Evolutionary conservation across 257 asterid species (phyloP), one percentile per base, ranked within the genome.

Genomic region (Avicennia marina): DNA sequence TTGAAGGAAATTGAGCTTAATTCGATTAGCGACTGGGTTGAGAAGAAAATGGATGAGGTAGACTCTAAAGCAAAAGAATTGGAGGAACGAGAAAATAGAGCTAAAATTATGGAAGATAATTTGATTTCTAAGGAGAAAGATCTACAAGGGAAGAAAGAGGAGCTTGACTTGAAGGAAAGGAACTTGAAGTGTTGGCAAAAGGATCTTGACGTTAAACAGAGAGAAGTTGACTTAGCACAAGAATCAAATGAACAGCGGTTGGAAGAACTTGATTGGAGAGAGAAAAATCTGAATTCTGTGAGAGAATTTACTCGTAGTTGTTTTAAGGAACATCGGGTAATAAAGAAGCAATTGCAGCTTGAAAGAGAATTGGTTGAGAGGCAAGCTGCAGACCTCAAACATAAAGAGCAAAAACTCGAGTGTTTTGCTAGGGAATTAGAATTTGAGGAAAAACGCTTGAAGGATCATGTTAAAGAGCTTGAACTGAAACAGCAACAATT

Each of bases 351-450:
- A 54, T 36, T 58, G 27, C 66, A 5, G 45, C 11, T 45, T 42
- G 73, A 70, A 55, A 65, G 63, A 54, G 72, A 70, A 46, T 56
- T 63, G 56, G 60, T 75, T 18, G 75, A 73, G 48, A 67, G 65
- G 49, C 67, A 56, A 9, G 58, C 34, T 16, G 63, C 53, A 52
- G 61, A 74, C 21, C 63, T 76, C 15, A 68, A 57, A 43, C 51
- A 46, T 24, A 62, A 49, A 64, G 77, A 49, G 70, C 63, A 65
- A 34, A 42, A 42, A 36, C 45, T 77, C 38, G 61, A 69, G 71
- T 24, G 48, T 56, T 57, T 63, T 18, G 31, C 32, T 32, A 69
- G 60, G 53, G 69, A 75, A 40, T 36, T 69, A 19, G 73, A n/a
- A n/a, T n/a, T 45, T 39, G 63, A 47, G 50, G 78, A 69, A 51